These are phyloP conservation scores for Tolypocladium ovalisporum DNA, from an alignment of 2,329 filamentous ascomycete species.

Conservation along the genomic window DNA sequence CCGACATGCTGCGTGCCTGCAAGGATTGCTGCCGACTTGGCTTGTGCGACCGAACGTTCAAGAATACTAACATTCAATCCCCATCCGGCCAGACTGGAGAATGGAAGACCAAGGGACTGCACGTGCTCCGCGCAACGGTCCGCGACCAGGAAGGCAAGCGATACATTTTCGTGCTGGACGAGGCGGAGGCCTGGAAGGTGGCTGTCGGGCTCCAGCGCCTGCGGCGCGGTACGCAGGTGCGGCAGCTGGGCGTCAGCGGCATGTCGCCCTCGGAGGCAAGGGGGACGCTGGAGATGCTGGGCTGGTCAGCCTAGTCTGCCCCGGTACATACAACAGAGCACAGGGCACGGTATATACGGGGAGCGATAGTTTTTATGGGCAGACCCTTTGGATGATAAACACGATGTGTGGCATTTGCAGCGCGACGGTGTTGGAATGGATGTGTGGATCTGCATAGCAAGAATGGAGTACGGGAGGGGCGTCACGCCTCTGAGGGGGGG, in stretches of 20 bases:
- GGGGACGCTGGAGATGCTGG: slow-evolving; percentile 45
- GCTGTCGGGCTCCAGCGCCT: slow-evolving; percentile 49
- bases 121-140: slow-evolving; percentile 52
- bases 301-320: slow-evolving; percentile 30
- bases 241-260: slow-evolving; percentile 46
- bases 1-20: slow-evolving; percentile 52
- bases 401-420: not conserved
- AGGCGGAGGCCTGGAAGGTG: slow-evolving; percentile 60
- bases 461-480: slow-evolving; percentile 14
- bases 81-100: slow-evolving; percentile 37
- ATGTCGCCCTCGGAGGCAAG: slow-evolving; percentile 44
- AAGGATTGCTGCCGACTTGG: slow-evolving; percentile 51
- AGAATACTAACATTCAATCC: slow-evolving; percentile 28
- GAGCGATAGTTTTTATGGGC: not conserved
- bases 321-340: not conserved
- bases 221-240: slow-evolving; percentile 47
- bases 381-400: not conserved
- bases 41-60: slow-evolving; percentile 33
- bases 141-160: slow-evolving; percentile 56
- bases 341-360: not conserved
- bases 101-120: slow-evolving; percentile 43
- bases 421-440: slow-evolving; percentile 12
- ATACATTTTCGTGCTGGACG: slow-evolving; percentile 52
- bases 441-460: slow-evolving; percentile 17
- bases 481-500: too few relatives aligned